These are phyloP conservation scores for Termitomyces sp. DNA, from an alignment of 768 basidiomycete genomes.

Conservation along the genomic window DNA sequence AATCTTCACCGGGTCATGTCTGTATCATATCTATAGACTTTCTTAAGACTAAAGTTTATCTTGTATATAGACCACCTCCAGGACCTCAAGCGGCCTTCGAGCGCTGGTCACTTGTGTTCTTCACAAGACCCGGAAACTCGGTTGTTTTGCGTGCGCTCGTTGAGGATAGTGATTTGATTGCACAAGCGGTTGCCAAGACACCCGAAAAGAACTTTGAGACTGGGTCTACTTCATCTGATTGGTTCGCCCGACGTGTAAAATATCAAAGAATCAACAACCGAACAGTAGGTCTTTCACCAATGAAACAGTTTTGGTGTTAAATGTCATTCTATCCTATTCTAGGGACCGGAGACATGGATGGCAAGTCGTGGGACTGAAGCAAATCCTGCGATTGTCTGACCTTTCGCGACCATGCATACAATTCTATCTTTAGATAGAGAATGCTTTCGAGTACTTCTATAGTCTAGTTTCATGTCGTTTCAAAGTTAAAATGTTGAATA, in stretches of 20 bases:
- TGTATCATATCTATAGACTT: not conserved
- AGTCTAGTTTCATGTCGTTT: too few species aligned
- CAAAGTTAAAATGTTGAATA: too few species aligned
- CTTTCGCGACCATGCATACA: not conserved
- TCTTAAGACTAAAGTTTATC: not conserved
- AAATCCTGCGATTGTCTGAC: not conserved
- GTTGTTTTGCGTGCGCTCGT: conserved; percentile 44
- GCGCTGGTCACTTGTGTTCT: conserved; percentile 67
- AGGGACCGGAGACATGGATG: not conserved
- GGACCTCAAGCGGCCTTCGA: conserved; percentile 38
- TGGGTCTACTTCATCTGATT: not conserved
- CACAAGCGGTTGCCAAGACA: conserved; percentile 28
- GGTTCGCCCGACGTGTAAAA: not conserved
- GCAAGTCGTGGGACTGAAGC: not conserved
- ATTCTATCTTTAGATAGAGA: too few species aligned
- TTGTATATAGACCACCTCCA: not conserved
- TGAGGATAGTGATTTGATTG: conserved; percentile 45
- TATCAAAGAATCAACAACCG: not conserved
- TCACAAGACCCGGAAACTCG: conserved; percentile 55
- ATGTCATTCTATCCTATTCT: not conserved
- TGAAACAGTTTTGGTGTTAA: not conserved
- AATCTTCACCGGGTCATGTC: conserved; percentile 15
- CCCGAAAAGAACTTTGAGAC: not conserved
- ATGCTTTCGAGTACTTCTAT: too few species aligned
- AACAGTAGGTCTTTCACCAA: not conserved